Evolutionary conservation across 2,329 filamentous ascomycete species (phyloP), one percentile per base, ranked within the genome.

Genomic region (Stachybotrys echinatus): DNA sequence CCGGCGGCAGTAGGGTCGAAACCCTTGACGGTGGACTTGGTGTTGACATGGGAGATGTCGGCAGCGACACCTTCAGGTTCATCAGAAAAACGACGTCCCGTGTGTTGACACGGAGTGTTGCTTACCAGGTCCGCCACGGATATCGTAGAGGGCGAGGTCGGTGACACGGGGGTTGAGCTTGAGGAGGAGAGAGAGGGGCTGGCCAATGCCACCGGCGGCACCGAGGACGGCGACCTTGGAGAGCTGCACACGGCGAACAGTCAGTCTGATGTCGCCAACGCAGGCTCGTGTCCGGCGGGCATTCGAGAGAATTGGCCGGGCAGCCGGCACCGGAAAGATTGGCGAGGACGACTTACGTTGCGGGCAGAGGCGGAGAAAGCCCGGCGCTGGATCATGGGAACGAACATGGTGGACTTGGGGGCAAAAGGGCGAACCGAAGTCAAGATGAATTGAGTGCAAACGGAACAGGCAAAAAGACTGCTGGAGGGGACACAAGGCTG

Each of bases 41-140:
- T 96, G 87, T 97, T 97, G 84, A 99, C 91, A 82, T 99, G 94
- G 68, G 88, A 89, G 74, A 99, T 85, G 75, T 99, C 94, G 71
- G 94, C 94, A 64, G 92, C 94, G 74, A 99, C 94, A 87, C 92
- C 92, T 94, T 63, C 38, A 45, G 39, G 48, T 52, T n/a, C n/a
- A n/a, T n/a, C n/a, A 61, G 38, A 56, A 8, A 34, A 14, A 10
- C 14, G 27, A 34, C 14, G 27, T 19, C 21, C 19, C 27, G 46
- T 31, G 14, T 4, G 18, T 7, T 8, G 23, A 17, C 10, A 38
- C 23, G 18, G 37, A 42, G 23, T 18, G 27, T 45, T 42, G n/a
- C 85, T 59, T 84, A 95, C 91, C 92, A 71, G 92, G 92, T 66
- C 81, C 92, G 67, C 91, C 87, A 67, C 89, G 88, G 78, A 99